Evolutionary conservation across 345 rosid species (phyloP).

Genomic region (Eucalyptus curtisii): DNA sequence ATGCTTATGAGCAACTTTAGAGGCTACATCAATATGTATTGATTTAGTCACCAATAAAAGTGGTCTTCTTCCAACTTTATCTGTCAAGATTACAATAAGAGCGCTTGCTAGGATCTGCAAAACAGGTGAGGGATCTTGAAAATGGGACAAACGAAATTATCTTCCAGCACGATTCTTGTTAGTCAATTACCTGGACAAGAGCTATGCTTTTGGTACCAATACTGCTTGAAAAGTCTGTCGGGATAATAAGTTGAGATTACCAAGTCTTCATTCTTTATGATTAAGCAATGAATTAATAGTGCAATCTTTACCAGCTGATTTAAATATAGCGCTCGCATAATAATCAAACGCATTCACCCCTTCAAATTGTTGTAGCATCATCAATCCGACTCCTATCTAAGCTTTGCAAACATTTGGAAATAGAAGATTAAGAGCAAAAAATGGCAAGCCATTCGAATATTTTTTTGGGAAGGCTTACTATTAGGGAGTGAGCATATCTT

Average conservation of each 20-base stretch:
- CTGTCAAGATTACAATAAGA: not conserved
- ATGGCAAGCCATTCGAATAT: not conserved
- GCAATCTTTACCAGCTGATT: conserved; percentile 17
- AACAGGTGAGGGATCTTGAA: not conserved
- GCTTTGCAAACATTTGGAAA: not conserved
- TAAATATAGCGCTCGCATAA: conserved; percentile 37
- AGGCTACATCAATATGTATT: not conserved
- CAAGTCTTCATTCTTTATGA: not conserved
- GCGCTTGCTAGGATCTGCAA: conserved; percentile 1
- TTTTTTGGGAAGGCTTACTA: conserved; percentile 2
- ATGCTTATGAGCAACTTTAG: not conserved
- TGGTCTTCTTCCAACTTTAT: conserved; percentile 12
- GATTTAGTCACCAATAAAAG: not conserved
- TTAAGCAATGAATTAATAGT: no score
- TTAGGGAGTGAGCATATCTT: conserved; percentile 19
- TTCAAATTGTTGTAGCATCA: conserved; percentile 29
- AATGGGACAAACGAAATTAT: not conserved
- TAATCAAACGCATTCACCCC: conserved; percentile 24
- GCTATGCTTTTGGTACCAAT: not conserved
- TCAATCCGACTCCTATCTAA: conserved; percentile 44
- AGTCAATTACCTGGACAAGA: not conserved
- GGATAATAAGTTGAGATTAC: not conserved
- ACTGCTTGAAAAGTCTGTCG: not conserved
- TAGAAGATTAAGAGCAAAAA: not conserved
- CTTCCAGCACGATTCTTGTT: not conserved